A percentile compares a stretch with the other conserved stretches of the same genome.
Evolutionary conservation across 371 early-diverging fungal species (phyloP).

Genomic region (Mortierella sp.): DNA sequence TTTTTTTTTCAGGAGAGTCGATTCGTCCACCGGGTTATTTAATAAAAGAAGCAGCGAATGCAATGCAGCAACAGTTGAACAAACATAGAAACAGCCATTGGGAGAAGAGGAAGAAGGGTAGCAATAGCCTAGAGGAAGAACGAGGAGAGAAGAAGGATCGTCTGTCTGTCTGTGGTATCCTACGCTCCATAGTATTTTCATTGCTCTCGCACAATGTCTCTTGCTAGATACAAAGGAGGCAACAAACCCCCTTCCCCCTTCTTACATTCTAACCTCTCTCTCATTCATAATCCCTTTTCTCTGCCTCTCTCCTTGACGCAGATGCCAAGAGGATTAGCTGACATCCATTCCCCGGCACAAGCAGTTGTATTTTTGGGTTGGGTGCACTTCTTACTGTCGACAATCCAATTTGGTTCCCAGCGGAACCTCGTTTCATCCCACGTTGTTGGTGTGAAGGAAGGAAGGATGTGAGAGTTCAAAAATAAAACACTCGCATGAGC

Average conservation of each 20-base stretch:
- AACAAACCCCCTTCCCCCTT: too few relatives aligned
- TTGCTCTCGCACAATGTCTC: too few relatives aligned
- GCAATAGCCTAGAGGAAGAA: too few relatives aligned
- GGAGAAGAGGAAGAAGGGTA: background rate
- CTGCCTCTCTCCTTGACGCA: background rate
- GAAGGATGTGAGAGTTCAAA: background rate
- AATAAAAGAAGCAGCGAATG: background rate
- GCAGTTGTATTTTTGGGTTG: background rate
- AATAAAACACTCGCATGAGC: background rate
- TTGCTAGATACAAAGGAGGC: too few relatives aligned
- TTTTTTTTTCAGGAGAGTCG: background rate
- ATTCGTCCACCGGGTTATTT: background rate
- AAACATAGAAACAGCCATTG: background rate
- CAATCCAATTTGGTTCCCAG: background rate
- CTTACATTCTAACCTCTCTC: background rate
- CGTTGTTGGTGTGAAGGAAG: background rate
- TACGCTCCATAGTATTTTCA: too few relatives aligned
- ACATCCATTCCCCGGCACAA: background rate
- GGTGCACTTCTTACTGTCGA: background rate
- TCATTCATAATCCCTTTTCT: background rate
- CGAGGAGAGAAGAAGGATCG: background rate
- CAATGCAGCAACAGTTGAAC: background rate
- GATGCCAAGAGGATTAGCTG: background rate
- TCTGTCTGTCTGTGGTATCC: background rate
- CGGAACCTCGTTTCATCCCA: constrained; percentile 1